Evolutionary conservation across 805 yeast species (phyloP).

Genomic region (Saturnispora sekii): DNA sequence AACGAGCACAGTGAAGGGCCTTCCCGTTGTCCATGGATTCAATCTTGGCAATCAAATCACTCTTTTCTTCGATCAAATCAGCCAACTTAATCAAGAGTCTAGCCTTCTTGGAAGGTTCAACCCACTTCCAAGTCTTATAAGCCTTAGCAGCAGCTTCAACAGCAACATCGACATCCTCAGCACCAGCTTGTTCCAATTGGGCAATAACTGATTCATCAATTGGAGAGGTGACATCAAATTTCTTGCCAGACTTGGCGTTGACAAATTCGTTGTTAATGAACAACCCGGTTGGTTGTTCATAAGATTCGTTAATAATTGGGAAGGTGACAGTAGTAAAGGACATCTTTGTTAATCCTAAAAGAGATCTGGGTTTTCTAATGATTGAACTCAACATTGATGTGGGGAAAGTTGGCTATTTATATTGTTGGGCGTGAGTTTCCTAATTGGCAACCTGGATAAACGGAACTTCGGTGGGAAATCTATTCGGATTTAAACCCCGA

Average conservation of each 20-base stretch:
- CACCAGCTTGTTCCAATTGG: slow-evolving; percentile 43
- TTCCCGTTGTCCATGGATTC: slow-evolving; percentile 77
- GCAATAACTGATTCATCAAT: slow-evolving; percentile 43
- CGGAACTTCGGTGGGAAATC: no score
- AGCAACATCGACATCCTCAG: slow-evolving; percentile 59
- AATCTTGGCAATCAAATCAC: slow-evolving; percentile 54
- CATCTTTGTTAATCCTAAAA: slow-evolving; percentile 7
- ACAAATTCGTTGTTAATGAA: slow-evolving; percentile 52
- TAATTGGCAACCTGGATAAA: neutral
- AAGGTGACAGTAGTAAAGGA: slow-evolving; percentile 31
- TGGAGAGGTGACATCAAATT: slow-evolving; percentile 43
- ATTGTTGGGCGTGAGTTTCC: neutral
- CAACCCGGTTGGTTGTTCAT: slow-evolving; percentile 51
- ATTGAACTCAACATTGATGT: neutral
- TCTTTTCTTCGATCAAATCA: slow-evolving; percentile 54
- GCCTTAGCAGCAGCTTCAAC: slow-evolving; percentile 60
- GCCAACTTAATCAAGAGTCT: slow-evolving; percentile 50
- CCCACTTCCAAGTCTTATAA: slow-evolving; percentile 49
- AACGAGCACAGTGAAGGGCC: slow-evolving; percentile 53
- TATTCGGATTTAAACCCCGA: no score
- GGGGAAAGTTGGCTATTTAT: neutral
- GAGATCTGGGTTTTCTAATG: neutral
- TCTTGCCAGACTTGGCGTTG: slow-evolving; percentile 37
- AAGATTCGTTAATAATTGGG: slow-evolving; percentile 56
- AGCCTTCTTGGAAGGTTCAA: slow-evolving; percentile 50